A percentile compares a stretch with the other conserved stretches of the same genome.
These are phyloP conservation scores for Colletotrichum sp. DNA, from an alignment of 2,329 filamentous ascomycete genomes.

Conservation along the genomic window DNA sequence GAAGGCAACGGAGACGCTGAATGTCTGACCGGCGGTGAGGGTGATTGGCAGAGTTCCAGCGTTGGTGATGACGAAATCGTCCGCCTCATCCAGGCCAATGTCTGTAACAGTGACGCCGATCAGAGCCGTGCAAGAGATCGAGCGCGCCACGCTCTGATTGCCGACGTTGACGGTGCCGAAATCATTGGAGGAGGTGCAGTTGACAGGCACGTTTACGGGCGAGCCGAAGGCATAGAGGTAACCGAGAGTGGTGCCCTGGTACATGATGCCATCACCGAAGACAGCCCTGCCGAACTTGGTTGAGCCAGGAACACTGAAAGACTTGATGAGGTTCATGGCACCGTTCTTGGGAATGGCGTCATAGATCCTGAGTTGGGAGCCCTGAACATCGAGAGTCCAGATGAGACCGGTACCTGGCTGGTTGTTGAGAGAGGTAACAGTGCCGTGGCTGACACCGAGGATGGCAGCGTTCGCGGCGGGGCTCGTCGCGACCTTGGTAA, in stretches of 20 bases:
- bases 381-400: conserved; percentile 62
- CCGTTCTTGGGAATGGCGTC: conserved; percentile 55
- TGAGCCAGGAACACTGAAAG: conserved; percentile 55
- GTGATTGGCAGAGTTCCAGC: conserved; percentile 34
- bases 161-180: conserved; percentile 44
- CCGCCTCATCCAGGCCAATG: conserved; percentile 36
- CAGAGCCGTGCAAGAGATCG: conserved; percentile 53
- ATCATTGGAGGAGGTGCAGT: conserved; percentile 54
- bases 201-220: conserved; percentile 57
- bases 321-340: conserved; percentile 50
- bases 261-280: conserved; percentile 61
- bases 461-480: conserved; percentile 54
- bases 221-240: conserved; percentile 61
- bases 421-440: conserved; percentile 58
- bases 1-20: conserved; percentile 51
- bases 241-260: conserved; percentile 57
- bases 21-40: conserved; percentile 38
- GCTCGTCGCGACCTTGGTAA: conserved; percentile 57
- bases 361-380: conserved; percentile 56
- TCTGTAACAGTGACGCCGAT: conserved; percentile 46
- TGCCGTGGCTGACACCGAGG: conserved; percentile 62
- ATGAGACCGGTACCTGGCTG: conserved; percentile 59
- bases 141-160: conserved; percentile 25
- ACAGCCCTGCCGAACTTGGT: conserved; percentile 64
- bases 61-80: conserved; percentile 41